Evolutionary conservation across 345 rosid genomes (phyloP).

Genomic region (Ceriops tagal): DNA sequence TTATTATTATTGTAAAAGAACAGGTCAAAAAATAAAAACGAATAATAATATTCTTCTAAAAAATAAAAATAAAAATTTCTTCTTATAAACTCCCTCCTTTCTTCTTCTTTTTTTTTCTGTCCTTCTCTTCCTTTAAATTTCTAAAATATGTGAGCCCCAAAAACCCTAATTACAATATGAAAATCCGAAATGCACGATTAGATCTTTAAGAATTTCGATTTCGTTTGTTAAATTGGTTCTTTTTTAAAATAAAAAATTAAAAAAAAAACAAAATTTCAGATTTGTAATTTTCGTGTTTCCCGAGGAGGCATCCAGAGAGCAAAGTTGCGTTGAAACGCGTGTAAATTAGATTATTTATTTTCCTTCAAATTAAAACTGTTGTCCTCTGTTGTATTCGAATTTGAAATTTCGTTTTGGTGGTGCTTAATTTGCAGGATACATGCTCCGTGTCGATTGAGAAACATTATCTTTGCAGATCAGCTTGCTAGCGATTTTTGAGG

Average conservation of each 20-base stretch:
- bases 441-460: neutral
- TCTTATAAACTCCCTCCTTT: neutral
- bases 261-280: neutral
- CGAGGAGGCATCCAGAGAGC: conserved; percentile 19
- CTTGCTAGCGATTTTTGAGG: neutral
- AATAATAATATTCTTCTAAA: neutral
- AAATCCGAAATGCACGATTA: neutral
- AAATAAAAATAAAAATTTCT: no score
- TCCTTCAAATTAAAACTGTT: neutral
- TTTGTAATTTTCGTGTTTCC: conserved; percentile 10
- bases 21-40: neutral
- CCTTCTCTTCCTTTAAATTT: no score
- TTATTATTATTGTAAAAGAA: neutral
- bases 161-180: neutral
- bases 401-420: neutral
- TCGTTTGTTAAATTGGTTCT: neutral
- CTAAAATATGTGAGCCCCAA: neutral
- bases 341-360: conserved; percentile 1
- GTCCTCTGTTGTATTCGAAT: neutral
- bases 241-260: neutral
- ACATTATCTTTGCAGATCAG: neutral
- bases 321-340: conserved; percentile 16
- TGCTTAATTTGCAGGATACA: conserved; percentile 12
- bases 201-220: conserved; percentile 5
- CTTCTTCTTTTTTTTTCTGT: neutral